These are phyloP conservation scores for Mortierella sp. DNA, from an alignment of 371 early-diverging fungal genomes.

Conservation along the genomic window DNA sequence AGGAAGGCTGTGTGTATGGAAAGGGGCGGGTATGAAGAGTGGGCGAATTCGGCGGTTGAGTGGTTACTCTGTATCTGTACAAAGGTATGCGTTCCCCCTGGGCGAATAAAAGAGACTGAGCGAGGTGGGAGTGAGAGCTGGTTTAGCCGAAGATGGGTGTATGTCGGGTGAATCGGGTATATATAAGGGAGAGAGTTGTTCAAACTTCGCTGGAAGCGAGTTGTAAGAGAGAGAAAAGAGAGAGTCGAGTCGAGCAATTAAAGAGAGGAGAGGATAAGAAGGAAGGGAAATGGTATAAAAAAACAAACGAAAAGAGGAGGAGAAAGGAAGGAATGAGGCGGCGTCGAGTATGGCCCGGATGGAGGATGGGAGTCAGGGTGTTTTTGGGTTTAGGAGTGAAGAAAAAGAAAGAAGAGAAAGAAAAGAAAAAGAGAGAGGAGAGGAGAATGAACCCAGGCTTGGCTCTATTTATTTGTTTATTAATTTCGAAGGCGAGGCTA, in stretches of 20 bases:
- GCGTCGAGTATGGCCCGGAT: conserved; percentile 1
- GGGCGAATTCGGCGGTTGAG: neutral
- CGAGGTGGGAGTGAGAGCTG: neutral
- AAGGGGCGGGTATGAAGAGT: neutral
- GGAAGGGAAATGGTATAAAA: neutral
- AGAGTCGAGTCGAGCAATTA: neutral
- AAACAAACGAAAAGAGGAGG: neutral
- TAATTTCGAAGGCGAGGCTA: neutral
- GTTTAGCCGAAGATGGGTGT: neutral
- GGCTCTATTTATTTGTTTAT: conserved; percentile 12
- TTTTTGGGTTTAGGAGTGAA: neutral
- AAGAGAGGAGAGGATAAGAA: neutral
- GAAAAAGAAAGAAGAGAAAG: neutral
- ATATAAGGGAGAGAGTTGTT: neutral
- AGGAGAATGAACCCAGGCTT: conserved; percentile 11
- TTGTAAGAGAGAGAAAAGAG: too few species aligned
- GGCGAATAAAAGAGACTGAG: neutral
- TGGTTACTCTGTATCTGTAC: neutral
- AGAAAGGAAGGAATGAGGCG: neutral
- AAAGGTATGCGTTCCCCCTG: neutral
- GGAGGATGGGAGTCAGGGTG: neutral
- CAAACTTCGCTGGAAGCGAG: neutral
- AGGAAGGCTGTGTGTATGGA: neutral
- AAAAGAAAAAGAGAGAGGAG: neutral
- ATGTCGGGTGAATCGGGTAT: neutral